These are phyloP conservation scores for Penicillium psychrofluorescens DNA, from an alignment of 495 filamentous ascomycete genomes.

Conservation along the genomic window DNA sequence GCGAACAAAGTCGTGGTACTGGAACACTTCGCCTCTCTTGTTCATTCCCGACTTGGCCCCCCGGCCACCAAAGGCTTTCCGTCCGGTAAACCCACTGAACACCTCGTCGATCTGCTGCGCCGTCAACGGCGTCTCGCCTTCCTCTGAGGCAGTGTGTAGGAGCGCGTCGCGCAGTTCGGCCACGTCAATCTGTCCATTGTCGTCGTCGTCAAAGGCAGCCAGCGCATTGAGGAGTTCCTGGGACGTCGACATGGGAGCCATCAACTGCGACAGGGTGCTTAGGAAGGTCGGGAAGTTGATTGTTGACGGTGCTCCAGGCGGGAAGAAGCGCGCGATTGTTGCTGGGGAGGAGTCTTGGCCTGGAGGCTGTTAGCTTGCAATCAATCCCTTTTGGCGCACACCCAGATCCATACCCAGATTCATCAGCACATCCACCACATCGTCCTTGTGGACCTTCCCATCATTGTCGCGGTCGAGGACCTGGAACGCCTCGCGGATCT, in stretches of 20 bases:
- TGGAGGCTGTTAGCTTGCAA: conserved; percentile 4
- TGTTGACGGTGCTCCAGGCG: conserved; percentile 50
- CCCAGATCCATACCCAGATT: conserved; percentile 52
- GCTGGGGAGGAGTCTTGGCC: conserved; percentile 52
- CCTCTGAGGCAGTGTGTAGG: conserved; percentile 70
- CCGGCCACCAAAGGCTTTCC: conserved; percentile 60
- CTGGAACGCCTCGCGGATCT: conserved; percentile 79
- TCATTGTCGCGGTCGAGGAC: conserved; percentile 79
- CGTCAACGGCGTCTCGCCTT: conserved; percentile 59
- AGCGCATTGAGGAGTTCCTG: conserved; percentile 80
- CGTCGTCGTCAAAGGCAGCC: conserved; percentile 90
- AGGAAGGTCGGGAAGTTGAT: conserved; percentile 81
- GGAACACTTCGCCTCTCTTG: conserved; percentile 38
- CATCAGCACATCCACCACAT: conserved; percentile 72
- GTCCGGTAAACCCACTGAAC: conserved; percentile 73
- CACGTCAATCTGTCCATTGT: conserved; percentile 86
- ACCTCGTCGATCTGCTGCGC: conserved; percentile 76
- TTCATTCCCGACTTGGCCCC: conserved; percentile 18
- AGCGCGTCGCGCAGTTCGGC: conserved; percentile 76
- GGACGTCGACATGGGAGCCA: conserved; percentile 65
- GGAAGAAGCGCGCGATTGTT: conserved; percentile 69
- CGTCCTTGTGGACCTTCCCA: conserved; percentile 64
- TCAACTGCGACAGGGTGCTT: conserved; percentile 61
- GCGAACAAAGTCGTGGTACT: conserved; percentile 40
- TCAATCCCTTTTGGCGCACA: no score